Evolutionary conservation across 2,329 filamentous ascomycete genomes (phyloP).

Genomic region (Exophiala lecanii-corni): DNA sequence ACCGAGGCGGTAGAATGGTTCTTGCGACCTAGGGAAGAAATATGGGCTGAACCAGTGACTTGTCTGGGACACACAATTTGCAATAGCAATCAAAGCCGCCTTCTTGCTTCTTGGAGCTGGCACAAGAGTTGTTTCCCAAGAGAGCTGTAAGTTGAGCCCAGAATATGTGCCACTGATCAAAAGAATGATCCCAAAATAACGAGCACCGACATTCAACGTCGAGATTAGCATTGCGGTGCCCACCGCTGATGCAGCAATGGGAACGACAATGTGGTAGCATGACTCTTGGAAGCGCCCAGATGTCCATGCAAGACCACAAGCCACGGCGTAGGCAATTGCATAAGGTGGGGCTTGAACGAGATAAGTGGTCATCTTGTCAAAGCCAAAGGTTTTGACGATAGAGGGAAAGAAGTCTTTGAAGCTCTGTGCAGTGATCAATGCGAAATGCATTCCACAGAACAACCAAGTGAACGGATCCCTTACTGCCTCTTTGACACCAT

Average conservation of each 20-base stretch:
- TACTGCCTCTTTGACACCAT: conserved; percentile 30
- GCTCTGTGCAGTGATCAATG: conserved; percentile 4
- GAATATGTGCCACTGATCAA: conserved; percentile 6
- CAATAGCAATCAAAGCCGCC: conserved; percentile 5
- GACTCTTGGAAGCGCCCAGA: conserved; percentile 3
- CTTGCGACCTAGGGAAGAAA: conserved; percentile 5
- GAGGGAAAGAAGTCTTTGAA: conserved; percentile 10
- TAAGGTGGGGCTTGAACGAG: conserved; percentile 8
- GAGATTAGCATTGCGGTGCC: conserved; percentile 3
- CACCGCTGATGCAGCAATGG: not conserved
- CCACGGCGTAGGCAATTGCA: conserved; percentile 4
- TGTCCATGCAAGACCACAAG: conserved; percentile 4
- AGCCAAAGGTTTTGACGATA: conserved; percentile 8
- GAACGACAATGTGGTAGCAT: conserved; percentile 3
- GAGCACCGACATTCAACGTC: conserved; percentile 2
- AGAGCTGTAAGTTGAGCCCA: conserved; percentile 5
- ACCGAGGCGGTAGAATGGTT: conserved; percentile 6
- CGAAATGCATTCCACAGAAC: conserved; percentile 35
- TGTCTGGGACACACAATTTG: conserved; percentile 5
- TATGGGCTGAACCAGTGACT: conserved; percentile 8
- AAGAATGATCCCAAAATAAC: conserved; percentile 7
- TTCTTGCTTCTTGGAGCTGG: conserved; percentile 7
- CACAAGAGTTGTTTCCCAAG: conserved; percentile 9
- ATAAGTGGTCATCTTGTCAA: conserved; percentile 5
- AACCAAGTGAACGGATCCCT: conserved; percentile 35